phyloP scores from a whole-genome alignment of 768 basidiomycete genomes.

The Tubosaeta brunneosetosa region DNA sequence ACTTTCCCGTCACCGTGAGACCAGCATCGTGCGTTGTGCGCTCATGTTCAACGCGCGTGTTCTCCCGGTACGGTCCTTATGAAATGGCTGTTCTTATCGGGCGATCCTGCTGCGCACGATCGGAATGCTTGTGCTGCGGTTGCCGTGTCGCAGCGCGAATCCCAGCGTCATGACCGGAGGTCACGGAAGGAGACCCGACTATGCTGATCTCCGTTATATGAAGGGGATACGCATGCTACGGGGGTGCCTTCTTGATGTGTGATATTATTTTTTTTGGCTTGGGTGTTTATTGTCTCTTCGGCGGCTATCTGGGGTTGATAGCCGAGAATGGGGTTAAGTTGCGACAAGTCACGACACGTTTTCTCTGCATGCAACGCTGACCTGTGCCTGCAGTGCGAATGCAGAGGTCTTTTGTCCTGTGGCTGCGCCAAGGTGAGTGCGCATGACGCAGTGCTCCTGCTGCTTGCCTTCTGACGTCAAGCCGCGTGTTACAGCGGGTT shows the following conservation, averaged over 20 bases:
- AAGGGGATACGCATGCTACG: constrained; percentile 9
- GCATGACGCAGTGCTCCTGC: constrained; percentile 20
- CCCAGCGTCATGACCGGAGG: background rate
- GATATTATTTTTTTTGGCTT: constrained; percentile 1
- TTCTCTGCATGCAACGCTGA: constrained; percentile 12
- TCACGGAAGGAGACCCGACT: background rate
- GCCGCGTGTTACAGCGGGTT: constrained; percentile 41
- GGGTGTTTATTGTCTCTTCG: constrained; percentile 1
- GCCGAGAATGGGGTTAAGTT: constrained; percentile 12
- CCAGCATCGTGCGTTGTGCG: background rate
- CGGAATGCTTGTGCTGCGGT: background rate
- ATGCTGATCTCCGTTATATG: constrained; percentile 4
- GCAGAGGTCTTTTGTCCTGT: constrained; percentile 89
- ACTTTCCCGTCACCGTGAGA: constrained; percentile 17
- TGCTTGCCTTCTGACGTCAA: constrained; percentile 26
- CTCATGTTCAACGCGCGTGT: no score
- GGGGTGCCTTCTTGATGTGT: background rate
- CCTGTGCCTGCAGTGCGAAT: constrained; percentile 42
- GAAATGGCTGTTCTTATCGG: background rate
- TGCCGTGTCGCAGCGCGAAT: no score
- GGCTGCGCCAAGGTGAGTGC: constrained; percentile 73
- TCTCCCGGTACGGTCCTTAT: no score
- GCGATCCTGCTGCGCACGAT: constrained; percentile 5
- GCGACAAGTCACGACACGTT: constrained; percentile 9
- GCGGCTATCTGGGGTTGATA: constrained; percentile 5